Conservation (phyloP, 306 rosid species). For the Vigna reflexopilosa region DNA sequence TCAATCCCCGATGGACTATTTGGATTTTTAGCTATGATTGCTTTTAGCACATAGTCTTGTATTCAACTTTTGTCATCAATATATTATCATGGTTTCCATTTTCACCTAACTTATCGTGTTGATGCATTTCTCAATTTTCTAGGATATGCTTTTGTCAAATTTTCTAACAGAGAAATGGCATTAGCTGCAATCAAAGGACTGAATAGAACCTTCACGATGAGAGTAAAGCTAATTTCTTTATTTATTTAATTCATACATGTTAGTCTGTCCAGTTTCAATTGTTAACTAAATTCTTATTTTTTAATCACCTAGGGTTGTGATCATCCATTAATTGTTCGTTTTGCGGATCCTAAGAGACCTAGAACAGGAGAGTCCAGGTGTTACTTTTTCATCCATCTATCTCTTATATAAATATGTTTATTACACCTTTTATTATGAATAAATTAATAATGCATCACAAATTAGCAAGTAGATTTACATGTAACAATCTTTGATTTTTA, state of each 20-base stretch:
- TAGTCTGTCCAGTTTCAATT: conserved; percentile 38
- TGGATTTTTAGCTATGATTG: conserved; percentile 24
- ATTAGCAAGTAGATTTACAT: neutral
- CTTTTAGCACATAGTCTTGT: conserved; percentile 29
- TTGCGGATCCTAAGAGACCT: conserved; percentile 91
- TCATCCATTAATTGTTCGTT: conserved; percentile 83
- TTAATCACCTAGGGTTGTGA: conserved; percentile 72
- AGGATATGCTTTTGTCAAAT: conserved; percentile 83
- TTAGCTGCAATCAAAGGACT: conserved; percentile 82
- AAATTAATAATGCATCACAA: conserved; percentile 15
- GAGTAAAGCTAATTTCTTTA: conserved; percentile 58
- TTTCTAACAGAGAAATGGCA: conserved; percentile 78
- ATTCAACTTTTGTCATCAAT: conserved; percentile 33
- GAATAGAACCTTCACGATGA: conserved; percentile 70
- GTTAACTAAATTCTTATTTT: conserved; percentile 42
- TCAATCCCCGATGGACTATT: conserved; percentile 10
- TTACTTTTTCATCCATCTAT: conserved; percentile 37
- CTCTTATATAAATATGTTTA: conserved; percentile 32
- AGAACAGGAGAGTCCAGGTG: conserved; percentile 78
- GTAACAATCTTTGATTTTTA: neutral
- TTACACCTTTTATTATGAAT: conserved; percentile 10
- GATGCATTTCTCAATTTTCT: conserved; percentile 50
- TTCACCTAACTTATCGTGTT: conserved; percentile 42
- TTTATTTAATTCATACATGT: conserved; percentile 29
- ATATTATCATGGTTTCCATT: conserved; percentile 26